Conservation (phyloP, 108 stramenopile genomes). For the Bacterosira constricta region DNA sequence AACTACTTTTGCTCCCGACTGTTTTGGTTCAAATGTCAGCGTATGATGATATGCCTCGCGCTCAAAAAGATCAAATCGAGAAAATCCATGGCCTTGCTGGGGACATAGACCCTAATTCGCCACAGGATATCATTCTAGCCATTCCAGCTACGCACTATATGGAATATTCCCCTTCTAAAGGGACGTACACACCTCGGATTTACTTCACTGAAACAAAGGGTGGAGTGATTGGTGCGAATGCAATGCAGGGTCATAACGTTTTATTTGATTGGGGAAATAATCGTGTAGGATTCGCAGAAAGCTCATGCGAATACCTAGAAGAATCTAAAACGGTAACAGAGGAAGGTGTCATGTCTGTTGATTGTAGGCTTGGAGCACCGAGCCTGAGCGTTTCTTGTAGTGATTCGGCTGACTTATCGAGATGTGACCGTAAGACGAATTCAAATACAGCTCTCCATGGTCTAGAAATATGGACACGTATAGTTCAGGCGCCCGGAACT, state of each 20-base stretch:
- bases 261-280: constrained; percentile 82
- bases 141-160: constrained; percentile 35
- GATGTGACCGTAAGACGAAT: constrained; percentile 8
- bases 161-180: constrained; percentile 36
- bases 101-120: constrained; percentile 56
- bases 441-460: constrained; percentile 61
- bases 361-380: constrained; percentile 38
- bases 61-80: constrained; percentile 7
- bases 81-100: constrained; percentile 31
- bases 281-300: constrained; percentile 83
- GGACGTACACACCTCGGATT: constrained; percentile 73
- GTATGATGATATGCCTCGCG: constrained; percentile 47
- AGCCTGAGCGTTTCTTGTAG: constrained; percentile 38
- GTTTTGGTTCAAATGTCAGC: constrained; percentile 58
- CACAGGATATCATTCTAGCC: constrained; percentile 51
- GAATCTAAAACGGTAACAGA: constrained; percentile 3
- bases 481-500: constrained; percentile 59
- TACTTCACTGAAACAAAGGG: constrained; percentile 90
- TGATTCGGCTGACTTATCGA: constrained; percentile 39
- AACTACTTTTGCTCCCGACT: constrained; percentile 60
- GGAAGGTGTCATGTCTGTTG: constrained; percentile 23
- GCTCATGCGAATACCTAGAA: constrained; percentile 40
- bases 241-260: constrained; percentile 91
- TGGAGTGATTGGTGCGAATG: constrained; percentile 93
- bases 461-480: constrained; percentile 66